Base-by-base conservation (phyloP, 108 stramenopile species). In the Pelagomonas calceolata region DNA sequence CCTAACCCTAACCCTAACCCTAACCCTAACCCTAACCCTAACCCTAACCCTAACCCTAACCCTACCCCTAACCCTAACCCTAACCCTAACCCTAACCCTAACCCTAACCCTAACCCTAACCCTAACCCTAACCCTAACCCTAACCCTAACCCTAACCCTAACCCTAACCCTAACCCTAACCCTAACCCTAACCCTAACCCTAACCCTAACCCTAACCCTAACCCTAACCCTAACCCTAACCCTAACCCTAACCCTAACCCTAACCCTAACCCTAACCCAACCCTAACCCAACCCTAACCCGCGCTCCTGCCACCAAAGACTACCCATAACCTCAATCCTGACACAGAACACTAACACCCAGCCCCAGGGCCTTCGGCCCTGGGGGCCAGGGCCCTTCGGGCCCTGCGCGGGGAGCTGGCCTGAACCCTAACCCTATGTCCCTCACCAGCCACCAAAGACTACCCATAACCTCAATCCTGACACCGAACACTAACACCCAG, bases 131-230 rank as follows among this genome's bases (percentile, higher is more conserved):
- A 67, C 67, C 67, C 67, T 36, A 67, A 67, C 67, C 67, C 67
- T 67, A 67, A 36, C 67, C 67, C 67, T 67, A 70, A 70, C 70
- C 70, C 70, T 70, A 70, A 70, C 70, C 70, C 70, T 70, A 70
- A 70, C 70, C 70, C 70, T 70, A 70, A 70, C 70, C 70, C 70
- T 70, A 51, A 70, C 70, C 70, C 70, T 70, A 70, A 70, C 70
- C 70, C 70, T 70, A 70, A 51, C 70, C 70, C 70, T 60, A 51
- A 70, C 70, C 70, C 70, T 70, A 60, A 70, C 70, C 70, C 70
- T 70, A 60, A 70, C 70, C 70, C 70, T 70, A 60, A 60, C 70
- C 70, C 70, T 70, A 60, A 70, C 70, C 70, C 70, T 70, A 60
- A 72, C 71, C 71, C 71, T 72, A 65, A 65, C 71, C 71, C 71